Conservation (phyloP, 805 yeast genomes). For the Candida quercuum region DNA sequence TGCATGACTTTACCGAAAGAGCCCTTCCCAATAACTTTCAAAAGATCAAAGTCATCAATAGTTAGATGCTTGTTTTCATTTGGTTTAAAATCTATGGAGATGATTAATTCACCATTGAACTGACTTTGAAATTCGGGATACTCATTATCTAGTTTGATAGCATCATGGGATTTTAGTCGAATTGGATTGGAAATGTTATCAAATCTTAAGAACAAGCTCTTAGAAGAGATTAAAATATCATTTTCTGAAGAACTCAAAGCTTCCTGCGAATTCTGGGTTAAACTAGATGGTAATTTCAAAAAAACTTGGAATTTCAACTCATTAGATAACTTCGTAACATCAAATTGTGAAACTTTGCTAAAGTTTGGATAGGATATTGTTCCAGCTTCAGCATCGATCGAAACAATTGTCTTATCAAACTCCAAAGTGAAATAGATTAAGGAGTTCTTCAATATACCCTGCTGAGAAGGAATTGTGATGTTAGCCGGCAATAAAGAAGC, state of each 20-base stretch:
- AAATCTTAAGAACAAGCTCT: slow-evolving; percentile 55
- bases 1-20: slow-evolving; percentile 99
- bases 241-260: too few species aligned
- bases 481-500: slow-evolving; percentile 43
- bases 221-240: slow-evolving; percentile 72
- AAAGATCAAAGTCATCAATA: slow-evolving; percentile 86
- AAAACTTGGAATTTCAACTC: slow-evolving; percentile 72
- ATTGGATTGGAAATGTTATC: slow-evolving; percentile 42
- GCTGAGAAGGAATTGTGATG: slow-evolving; percentile 47
- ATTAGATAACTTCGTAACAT: slow-evolving; percentile 62
- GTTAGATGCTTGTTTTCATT: slow-evolving; percentile 61
- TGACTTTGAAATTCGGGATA: slow-evolving; percentile 10
- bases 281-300: slow-evolving; percentile 66
- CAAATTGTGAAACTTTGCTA: slow-evolving; percentile 88
- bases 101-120: slow-evolving; percentile 45
- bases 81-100: slow-evolving; percentile 68
- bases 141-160: slow-evolving; percentile 35
- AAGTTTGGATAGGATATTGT: slow-evolving; percentile 73
- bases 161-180: slow-evolving; percentile 65
- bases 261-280: slow-evolving; percentile 41
- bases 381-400: slow-evolving; percentile 83
- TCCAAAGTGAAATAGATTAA: slow-evolving; percentile 84
- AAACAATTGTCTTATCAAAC: slow-evolving; percentile 89
- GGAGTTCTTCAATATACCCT: slow-evolving; percentile 45
- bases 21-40: slow-evolving; percentile 96